A percentile compares a stretch with the other conserved stretches of the same genome.
phyloP scores from a whole-genome alignment of 2,329 filamentous ascomycete species.

The Aspergillus felis region DNA sequence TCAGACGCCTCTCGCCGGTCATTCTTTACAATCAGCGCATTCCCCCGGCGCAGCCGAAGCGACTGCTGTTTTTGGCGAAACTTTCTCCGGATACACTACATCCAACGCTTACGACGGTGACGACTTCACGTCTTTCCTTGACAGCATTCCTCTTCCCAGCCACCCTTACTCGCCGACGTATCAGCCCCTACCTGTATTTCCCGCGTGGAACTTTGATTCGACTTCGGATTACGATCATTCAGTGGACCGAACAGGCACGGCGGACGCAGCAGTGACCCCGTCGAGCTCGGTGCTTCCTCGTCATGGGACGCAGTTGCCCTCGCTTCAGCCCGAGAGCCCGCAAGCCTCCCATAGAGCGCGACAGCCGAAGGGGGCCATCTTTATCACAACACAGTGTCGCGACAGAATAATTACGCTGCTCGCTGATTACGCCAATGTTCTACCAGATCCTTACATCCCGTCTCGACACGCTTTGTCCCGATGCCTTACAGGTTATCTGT shows the following conservation, averaged over 20 bases:
- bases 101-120: conserved; percentile 24
- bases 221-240: conserved; percentile 23
- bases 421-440: conserved; percentile 24
- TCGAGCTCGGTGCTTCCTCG: conserved; percentile 30
- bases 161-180: conserved; percentile 32
- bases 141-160: conserved; percentile 31
- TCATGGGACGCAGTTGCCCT: conserved; percentile 31
- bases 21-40: conserved; percentile 6
- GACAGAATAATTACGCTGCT: conserved; percentile 23
- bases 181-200: conserved; percentile 31
- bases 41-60: conserved; percentile 10
- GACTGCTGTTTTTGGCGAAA: conserved; percentile 18
- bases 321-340: conserved; percentile 29
- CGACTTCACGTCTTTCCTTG: conserved; percentile 34
- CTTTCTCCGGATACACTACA: conserved; percentile 21
- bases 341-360: conserved; percentile 21
- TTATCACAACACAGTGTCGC: conserved; percentile 28
- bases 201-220: conserved; percentile 21
- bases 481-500: conserved; percentile 31
- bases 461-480: conserved; percentile 32
- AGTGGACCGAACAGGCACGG: conserved; percentile 11
- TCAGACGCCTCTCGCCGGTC: conserved; percentile 10
- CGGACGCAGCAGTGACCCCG: conserved; percentile 17
- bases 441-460: conserved; percentile 23
- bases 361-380: conserved; percentile 26